These are phyloP conservation scores for Fusarium avenaceum DNA, from an alignment of 2,329 filamentous ascomycete species.

Conservation along the genomic window DNA sequence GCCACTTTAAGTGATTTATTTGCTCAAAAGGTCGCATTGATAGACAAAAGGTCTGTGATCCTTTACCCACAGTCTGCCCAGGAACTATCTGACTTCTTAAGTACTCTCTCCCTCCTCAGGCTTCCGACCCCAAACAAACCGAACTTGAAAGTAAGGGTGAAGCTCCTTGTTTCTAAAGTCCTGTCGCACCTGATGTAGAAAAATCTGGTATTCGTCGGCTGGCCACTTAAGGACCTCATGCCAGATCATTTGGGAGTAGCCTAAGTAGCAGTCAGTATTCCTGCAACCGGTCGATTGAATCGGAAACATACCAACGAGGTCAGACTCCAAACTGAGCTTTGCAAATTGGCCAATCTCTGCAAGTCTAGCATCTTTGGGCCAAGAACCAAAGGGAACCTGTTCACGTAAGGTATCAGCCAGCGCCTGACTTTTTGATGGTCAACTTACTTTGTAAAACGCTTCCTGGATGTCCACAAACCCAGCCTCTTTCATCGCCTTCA, in stretches of 20 bases:
- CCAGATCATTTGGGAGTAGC: slow-evolving; percentile 30
- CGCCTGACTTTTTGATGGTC: fast-evolving
- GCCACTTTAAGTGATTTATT: too few species aligned
- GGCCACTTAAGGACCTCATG: slow-evolving; percentile 27
- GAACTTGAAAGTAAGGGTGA: slow-evolving; percentile 21
- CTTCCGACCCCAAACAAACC: slow-evolving; percentile 22
- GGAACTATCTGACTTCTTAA: not conserved
- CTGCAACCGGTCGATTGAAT: fast-evolving
- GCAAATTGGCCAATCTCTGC: slow-evolving; percentile 24
- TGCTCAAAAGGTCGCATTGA: too few species aligned
- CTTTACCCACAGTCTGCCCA: not conserved
- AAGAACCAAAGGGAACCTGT: slow-evolving; percentile 21
- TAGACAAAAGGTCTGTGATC: too few species aligned
- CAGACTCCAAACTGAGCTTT: slow-evolving; percentile 21
- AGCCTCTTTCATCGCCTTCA: slow-evolving; percentile 19
- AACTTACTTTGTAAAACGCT: slow-evolving; percentile 11
- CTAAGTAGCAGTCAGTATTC: not conserved
- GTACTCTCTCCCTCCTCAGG: not conserved
- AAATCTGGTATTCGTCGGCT: slow-evolving; percentile 14
- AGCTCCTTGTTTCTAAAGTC: slow-evolving; percentile 23
- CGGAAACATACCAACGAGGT: slow-evolving; percentile 17
- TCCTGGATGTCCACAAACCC: slow-evolving; percentile 24
- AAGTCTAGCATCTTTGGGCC: slow-evolving; percentile 15
- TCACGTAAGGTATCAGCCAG: not conserved
- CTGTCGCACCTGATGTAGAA: slow-evolving; percentile 22